Evolutionary conservation across 179 eudicot species (phyloP).

Genomic region (Pouteria campechiana): DNA sequence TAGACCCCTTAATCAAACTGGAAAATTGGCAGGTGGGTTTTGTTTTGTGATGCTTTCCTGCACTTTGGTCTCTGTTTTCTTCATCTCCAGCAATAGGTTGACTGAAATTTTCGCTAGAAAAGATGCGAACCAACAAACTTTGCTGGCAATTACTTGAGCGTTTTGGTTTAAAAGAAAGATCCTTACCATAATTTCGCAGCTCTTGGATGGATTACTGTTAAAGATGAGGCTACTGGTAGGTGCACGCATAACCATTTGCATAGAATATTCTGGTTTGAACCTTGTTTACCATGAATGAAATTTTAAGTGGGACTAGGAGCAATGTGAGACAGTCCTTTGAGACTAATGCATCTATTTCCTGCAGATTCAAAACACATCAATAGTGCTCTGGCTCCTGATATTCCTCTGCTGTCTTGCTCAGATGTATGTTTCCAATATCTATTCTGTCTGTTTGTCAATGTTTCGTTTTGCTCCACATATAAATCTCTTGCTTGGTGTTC

Average conservation of each 20-base stretch:
- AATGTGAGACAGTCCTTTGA: conserved; percentile 5
- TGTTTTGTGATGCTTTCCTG: not conserved
- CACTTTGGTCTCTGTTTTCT: not conserved
- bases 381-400: conserved; percentile 18
- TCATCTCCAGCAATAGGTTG: not conserved
- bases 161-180: not conserved
- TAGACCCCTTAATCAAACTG: conserved; percentile 24
- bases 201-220: too few species aligned
- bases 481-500: not conserved
- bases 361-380: too few species aligned
- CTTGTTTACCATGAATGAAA: not conserved
- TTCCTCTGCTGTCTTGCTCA: conserved; percentile 54
- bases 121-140: not conserved
- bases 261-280: not conserved
- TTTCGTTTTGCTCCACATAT: not conserved
- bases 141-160: not conserved
- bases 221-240: not conserved
- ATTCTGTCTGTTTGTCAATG: not conserved
- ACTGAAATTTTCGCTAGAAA: not conserved
- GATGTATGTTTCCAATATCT: conserved; percentile 31
- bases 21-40: conserved; percentile 20
- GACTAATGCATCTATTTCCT: too few species aligned
- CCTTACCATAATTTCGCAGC: too few species aligned
- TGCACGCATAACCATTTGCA: not conserved
- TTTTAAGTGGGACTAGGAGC: not conserved